phyloP scores from a whole-genome alignment of 345 rosid genomes.

The Arabis alpina region DNA sequence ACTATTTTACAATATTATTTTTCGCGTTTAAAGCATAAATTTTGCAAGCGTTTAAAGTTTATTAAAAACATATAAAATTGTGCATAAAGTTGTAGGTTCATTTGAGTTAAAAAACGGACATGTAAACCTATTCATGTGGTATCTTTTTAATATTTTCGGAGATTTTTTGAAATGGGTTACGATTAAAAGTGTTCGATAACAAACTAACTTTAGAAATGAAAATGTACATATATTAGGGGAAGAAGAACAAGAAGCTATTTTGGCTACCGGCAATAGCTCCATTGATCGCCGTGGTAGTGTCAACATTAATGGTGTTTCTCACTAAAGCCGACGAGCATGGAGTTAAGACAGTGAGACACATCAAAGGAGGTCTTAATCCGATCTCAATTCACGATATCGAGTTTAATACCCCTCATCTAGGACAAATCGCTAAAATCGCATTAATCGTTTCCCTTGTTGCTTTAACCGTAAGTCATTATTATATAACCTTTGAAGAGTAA shows the following conservation, averaged over 20 bases:
- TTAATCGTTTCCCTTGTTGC: conserved; percentile 68
- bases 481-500: neutral
- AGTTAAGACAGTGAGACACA: conserved; percentile 72
- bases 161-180: neutral
- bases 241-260: conserved; percentile 70
- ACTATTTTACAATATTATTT: neutral
- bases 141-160: neutral
- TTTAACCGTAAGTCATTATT: conserved; percentile 57
- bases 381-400: conserved; percentile 66
- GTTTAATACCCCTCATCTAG: conserved; percentile 59
- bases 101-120: too few species aligned
- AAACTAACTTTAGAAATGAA: neutral
- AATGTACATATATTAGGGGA: conserved; percentile 51
- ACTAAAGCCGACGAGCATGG: conserved; percentile 90
- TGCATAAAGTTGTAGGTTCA: too few species aligned
- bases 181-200: neutral
- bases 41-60: too few species aligned
- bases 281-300: conserved; percentile 61
- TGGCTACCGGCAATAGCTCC: conserved; percentile 95
- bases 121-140: neutral
- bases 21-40: too few species aligned
- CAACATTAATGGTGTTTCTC: conserved; percentile 73
- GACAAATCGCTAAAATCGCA: conserved; percentile 70
- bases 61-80: too few species aligned
- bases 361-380: conserved; percentile 83